Base-by-base conservation (phyloP, 495 filamentous ascomycete genomes). In the Xylaria acuta region DNA sequence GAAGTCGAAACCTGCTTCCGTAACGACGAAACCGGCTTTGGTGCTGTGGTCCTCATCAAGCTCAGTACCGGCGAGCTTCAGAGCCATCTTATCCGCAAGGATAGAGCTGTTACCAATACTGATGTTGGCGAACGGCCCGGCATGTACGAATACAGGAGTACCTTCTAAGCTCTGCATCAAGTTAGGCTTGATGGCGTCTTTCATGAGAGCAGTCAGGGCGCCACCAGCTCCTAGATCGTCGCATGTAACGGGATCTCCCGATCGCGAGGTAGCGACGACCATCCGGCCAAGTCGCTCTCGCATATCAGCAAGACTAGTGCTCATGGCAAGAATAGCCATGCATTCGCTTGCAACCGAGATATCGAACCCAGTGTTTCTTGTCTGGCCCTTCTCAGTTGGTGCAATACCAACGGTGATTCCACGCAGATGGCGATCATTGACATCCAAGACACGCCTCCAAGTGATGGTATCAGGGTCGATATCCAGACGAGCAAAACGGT, bases 111-210 rank as follows among this genome's bases (percentile, higher is more conserved):
- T 94, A 40, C 96, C 96, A 75, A 99, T 98, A 83, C 91, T 94
- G 80, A 99, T 99, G 77, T 99, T 99, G 73, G 96, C 96, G 77
- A 99, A 99, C 1, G 96, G 96, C 5, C 96, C 96, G 16, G 96
- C 96, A 75, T 99, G 96, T 7, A 99, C 96, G 78, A 99, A 93
- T 0, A 98, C 96, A 5, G 96, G 96, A 2, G 96, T 99, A 40
- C 96, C 96, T 79, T 99, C 96, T 72, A 99, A 86, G 56, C 93
- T 97, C 84, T 99, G 96, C 96, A 99, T 98, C 71, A 99, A 82
- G 83, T 98, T 99, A 36, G 96, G 96, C 84, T 99, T 99, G 82
- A 97, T 97, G 27, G 96, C 94, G 84, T 99, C 96, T 84, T 92
- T 95, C 94, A 99, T 97, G 73, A 99, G 83, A 45, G 95, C 96